Evolutionary conservation across 2,329 filamentous ascomycete species (phyloP), one percentile per base, ranked within the genome.

Genomic region (Lachnellula suecica): DNA sequence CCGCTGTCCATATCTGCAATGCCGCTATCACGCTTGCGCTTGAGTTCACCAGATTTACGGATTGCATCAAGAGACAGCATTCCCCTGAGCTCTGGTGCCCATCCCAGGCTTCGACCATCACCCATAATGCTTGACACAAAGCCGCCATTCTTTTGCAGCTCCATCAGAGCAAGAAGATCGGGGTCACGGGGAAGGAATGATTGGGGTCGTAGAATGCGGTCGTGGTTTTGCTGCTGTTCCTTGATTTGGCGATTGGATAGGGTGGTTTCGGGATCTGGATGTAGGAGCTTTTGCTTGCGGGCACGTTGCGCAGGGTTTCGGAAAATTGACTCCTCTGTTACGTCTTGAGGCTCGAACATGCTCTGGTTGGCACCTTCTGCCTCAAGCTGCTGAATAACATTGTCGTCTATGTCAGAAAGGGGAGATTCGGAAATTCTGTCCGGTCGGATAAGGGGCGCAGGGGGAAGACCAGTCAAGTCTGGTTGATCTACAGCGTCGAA

Each of bases 71-170:
- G 77, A 1, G 91, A 96, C n/a, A 97, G 76, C 63, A 99, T 84
- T n/a, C 88, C 91, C 54, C 90, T 87, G 19, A 99, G 79, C 72
- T 99, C 94, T 1, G 93, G 93, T 3, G 93, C 93, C 92, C 91
- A 97, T 38, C 83, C 83, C 59, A 83, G 80, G 61, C 85, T 86
- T 58, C 89, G 84, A 34, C 86, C 89, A 56, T 92, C 90, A 47
- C 89, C 86, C 73, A 97, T 85, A 58, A 96, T 86, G 63, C 84
- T 92, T 4, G 87, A 89, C 17, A 97, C 89, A 64, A 99, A 97
- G 35, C 85, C 89, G 49, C 94, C 93, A 49, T 82, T 91, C 73
- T 88, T 91, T 70, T 97, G 94, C 81, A 97, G 88, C 63, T 92
- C 90, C 77, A 96, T 88, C 20, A 99, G 76, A 29, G 91, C 89